These are phyloP conservation scores for Talinum fruticosum DNA, from an alignment of 148 eudicot genomes.

Conservation along the genomic window DNA sequence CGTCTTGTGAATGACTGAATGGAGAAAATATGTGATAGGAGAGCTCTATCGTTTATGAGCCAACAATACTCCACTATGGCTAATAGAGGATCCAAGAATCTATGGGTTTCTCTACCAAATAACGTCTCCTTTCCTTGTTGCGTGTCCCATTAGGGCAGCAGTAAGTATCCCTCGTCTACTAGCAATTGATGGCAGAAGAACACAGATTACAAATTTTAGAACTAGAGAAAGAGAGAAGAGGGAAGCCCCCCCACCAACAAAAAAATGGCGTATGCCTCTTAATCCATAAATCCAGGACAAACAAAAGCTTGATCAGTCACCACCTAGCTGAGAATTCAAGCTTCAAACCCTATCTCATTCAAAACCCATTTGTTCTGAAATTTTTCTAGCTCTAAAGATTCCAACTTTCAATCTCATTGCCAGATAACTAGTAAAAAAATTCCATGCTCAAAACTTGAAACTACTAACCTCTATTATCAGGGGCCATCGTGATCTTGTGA, in stretches of 20 bases:
- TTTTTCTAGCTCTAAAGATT: conserved; percentile 14
- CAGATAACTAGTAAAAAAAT: conserved; percentile 10
- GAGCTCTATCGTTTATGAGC: no score
- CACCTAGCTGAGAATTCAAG: conserved; percentile 9
- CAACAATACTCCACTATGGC: no score
- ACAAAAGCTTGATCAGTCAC: not conserved
- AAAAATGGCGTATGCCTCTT: not conserved
- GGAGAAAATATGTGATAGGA: no score
- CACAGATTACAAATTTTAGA: not conserved
- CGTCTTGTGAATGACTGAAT: no score
- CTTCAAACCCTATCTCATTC: conserved; percentile 14
- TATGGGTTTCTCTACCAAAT: not conserved
- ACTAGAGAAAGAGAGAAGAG: not conserved
- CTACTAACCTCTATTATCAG: conserved; percentile 49
- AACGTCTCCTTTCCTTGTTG: not conserved
- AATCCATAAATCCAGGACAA: not conserved
- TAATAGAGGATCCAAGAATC: no score
- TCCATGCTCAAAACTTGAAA: conserved; percentile 9
- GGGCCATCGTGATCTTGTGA: conserved; percentile 52
- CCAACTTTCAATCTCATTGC: conserved; percentile 17
- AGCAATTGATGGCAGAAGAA: not conserved
- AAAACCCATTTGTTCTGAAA: conserved; percentile 17
- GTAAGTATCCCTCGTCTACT: not conserved
- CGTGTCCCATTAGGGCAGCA: not conserved
- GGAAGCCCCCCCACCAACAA: no score